Conservation (phyloP, 441 rosid genomes). For the Jatropha podagrica region DNA sequence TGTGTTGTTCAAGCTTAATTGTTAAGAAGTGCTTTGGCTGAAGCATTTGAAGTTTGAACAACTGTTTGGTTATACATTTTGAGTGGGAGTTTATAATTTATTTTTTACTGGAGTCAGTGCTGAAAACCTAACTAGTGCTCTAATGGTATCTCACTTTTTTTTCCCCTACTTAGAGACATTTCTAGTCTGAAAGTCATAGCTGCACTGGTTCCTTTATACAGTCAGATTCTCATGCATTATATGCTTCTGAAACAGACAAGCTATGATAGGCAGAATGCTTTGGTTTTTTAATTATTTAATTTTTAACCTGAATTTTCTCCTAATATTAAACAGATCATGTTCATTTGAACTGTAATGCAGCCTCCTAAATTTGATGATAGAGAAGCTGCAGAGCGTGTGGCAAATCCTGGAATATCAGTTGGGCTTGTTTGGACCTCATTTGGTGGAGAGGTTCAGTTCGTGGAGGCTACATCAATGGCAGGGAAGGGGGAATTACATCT, state of each 20-base stretch:
- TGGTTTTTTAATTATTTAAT: slow-evolving; percentile 11
- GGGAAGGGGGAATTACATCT: slow-evolving; percentile 96
- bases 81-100: background rate
- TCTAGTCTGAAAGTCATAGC: background rate
- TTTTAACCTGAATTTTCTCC: slow-evolving; percentile 10
- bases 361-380: slow-evolving; percentile 92
- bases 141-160: background rate
- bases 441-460: slow-evolving; percentile 99
- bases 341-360: slow-evolving; percentile 49
- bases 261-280: background rate
- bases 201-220: background rate
- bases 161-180: background rate
- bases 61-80: background rate
- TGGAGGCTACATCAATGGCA: slow-evolving; percentile 86
- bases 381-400: slow-evolving; percentile 94
- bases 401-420: slow-evolving; percentile 88
- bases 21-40: background rate
- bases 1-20: background rate
- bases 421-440: slow-evolving; percentile 97
- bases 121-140: background rate
- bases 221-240: slow-evolving; percentile 1
- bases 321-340: slow-evolving; percentile 12
- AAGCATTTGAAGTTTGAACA: background rate
- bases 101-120: background rate
- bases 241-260: background rate